Base-by-base conservation (phyloP, 164 flowering plant genomes). In the Vitis riparia region DNA sequence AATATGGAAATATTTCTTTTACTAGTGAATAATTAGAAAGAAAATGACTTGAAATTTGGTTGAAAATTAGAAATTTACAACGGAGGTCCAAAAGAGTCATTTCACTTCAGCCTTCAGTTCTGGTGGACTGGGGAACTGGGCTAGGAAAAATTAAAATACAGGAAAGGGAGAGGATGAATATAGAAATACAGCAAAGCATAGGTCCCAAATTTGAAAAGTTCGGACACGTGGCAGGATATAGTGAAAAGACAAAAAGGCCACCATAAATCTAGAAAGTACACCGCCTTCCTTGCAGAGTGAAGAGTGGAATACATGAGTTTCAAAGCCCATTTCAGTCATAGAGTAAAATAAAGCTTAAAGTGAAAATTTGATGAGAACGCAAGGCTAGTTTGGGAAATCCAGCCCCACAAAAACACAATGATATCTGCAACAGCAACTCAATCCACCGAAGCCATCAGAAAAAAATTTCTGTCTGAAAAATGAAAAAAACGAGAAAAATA, bases 341-440 rank as follows among this genome's bases (percentile, higher is more conserved):
- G 1, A 8, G 1, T 8, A 19, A 23, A 68, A 65, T 2, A 8
- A 8, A 55, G 7, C 29, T 27, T 8, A 14, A 16, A 30, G 9
- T 29, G 74, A 32, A 71, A 75, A 67, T 71, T 62, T 8, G 71
- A 65, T 37, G 17, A 19, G 44, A 14, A 48, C 0, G 3, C 29
- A 63, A 60, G 78, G 68, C 19, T 60, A 55, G 27, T 63, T 63
- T 8, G 48, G 74, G 66, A 70, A 70, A 60, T 75, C 44, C 23
- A 49, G 11, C 2, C 2, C 11, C 19, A 30, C 5, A 58, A 68
- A 48, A 67, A 62, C 66, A 76, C 48, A 44, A 69, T 72, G 67
- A 72, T 69, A 72, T 76, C 76, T 76, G 79, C 79, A 53, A 59
- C 70, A 72, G 70, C 73, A 68, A 60, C 73, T 44, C 73, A 72